These are phyloP conservation scores for Vaccinium darrowii DNA, from an alignment of 148 eudicot species.

Conservation along the genomic window DNA sequence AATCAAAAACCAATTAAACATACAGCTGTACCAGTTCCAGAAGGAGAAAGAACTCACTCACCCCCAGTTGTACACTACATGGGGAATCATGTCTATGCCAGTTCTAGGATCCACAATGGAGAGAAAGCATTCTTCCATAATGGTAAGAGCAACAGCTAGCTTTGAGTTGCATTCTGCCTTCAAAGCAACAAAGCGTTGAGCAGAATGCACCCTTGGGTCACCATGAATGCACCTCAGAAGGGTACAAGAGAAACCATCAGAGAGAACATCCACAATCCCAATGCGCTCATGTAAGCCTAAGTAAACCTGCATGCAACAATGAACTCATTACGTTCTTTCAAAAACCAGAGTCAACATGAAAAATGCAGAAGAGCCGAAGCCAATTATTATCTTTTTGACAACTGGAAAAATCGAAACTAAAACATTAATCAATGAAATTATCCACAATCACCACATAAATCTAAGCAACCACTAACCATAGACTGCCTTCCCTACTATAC, in stretches of 20 bases:
- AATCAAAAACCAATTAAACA: not conserved
- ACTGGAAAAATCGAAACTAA: not conserved
- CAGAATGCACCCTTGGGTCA: slow-evolving; percentile 71
- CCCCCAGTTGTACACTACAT: slow-evolving; percentile 94
- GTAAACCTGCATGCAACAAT: slow-evolving; percentile 54
- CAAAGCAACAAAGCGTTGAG: slow-evolving; percentile 59
- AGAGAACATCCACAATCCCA: slow-evolving; percentile 50
- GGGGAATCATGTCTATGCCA: slow-evolving; percentile 97
- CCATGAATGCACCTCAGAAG: slow-evolving; percentile 82
- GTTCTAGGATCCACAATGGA: slow-evolving; percentile 95
- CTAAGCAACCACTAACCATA: slow-evolving; percentile 1
- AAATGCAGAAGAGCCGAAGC: not conserved
- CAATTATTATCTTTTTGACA: not conserved
- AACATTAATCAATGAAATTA: too few relatives aligned
- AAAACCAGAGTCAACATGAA: not conserved
- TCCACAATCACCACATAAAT: not conserved
- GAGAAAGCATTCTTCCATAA: slow-evolving; percentile 96
- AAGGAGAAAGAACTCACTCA: slow-evolving; percentile 47
- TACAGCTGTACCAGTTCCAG: not conserved
- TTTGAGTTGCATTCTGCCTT: slow-evolving; percentile 95
- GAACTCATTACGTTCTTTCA: not conserved
- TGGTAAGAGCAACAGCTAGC: slow-evolving; percentile 90
- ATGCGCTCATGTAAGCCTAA: slow-evolving; percentile 66
- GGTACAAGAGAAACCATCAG: slow-evolving; percentile 72
- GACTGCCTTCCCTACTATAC: not conserved